Percentiles rank a stretch among this genome's conserved stretches.
phyloP scores from a whole-genome alignment of 2,329 filamentous ascomycete species.

The Lecanicillium sp. region DNA sequence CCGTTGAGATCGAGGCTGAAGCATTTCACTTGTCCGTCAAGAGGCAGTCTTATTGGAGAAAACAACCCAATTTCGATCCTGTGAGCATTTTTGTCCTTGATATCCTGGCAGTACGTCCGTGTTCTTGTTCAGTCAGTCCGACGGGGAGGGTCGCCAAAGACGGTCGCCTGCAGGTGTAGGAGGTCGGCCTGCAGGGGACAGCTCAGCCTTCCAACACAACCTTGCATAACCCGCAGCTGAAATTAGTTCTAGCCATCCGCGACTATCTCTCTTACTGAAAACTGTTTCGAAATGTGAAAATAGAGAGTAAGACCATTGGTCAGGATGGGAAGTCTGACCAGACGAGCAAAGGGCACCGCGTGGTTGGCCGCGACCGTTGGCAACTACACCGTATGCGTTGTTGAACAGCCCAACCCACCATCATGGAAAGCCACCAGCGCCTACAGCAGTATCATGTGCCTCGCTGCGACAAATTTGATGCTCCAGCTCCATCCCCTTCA shows the following conservation, averaged over 20 bases:
- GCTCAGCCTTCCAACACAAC: slow-evolving; percentile 3
- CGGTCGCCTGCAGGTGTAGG: background rate
- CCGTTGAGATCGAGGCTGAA: too few relatives aligned
- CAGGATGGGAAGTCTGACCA: background rate
- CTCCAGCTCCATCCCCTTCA: background rate
- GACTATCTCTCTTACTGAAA: background rate
- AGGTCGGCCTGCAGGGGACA: background rate
- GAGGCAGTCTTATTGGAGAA: too few relatives aligned
- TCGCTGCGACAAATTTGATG: background rate
- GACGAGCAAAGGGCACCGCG: background rate
- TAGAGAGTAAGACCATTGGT: background rate
- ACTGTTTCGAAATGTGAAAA: too few relatives aligned
- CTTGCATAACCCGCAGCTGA: background rate
- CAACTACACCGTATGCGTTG: background rate
- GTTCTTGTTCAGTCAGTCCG: background rate
- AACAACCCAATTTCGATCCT: too few relatives aligned
- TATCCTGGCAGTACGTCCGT: too few relatives aligned
- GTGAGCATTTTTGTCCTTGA: too few relatives aligned
- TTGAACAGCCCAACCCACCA: background rate
- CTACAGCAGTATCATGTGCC: too few relatives aligned
- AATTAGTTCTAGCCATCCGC: background rate
- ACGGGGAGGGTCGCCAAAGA: slow-evolving; percentile 1
- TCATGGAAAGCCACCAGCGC: slow-evolving; percentile 2
- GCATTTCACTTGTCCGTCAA: too few relatives aligned
- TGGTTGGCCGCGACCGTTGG: background rate